These are phyloP conservation scores for Taphrina populina DNA, from an alignment of 1,139 yeast species.

Conservation along the genomic window DNA sequence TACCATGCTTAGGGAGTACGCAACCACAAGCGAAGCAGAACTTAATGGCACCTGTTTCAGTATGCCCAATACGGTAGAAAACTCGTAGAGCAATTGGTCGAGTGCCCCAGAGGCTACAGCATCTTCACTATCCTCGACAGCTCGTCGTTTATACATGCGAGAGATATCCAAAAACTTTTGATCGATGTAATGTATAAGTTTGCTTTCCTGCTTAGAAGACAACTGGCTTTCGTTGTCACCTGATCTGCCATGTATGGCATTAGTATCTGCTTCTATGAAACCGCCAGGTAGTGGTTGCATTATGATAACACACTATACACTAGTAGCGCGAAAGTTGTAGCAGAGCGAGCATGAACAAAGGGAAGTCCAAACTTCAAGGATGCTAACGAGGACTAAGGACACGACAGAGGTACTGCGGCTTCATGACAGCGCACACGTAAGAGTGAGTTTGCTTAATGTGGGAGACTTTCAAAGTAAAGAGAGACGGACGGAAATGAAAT, in stretches of 20 bases:
- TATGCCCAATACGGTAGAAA: constrained; percentile 53
- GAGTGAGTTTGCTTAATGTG: too few species aligned
- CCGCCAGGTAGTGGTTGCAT: constrained; percentile 1
- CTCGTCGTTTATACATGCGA: constrained; percentile 61
- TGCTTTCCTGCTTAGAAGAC: constrained; percentile 56
- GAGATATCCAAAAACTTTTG: constrained; percentile 58
- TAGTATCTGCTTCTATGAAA: constrained; percentile 1
- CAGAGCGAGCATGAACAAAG: too few species aligned
- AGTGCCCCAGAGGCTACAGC: constrained; percentile 42
- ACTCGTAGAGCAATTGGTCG: constrained; percentile 50
- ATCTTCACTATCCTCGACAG: constrained; percentile 42
- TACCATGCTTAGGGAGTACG: constrained; percentile 38
- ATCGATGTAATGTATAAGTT: constrained; percentile 62
- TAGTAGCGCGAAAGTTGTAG: too few species aligned
- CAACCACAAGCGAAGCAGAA: constrained; percentile 36
- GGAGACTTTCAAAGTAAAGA: too few species aligned
- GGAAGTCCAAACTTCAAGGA: too few species aligned
- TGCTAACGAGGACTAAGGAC: too few species aligned
- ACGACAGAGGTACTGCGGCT: too few species aligned
- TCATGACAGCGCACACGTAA: too few species aligned
- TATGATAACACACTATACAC: too few species aligned
- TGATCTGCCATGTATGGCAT: background rate
- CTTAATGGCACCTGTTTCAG: constrained; percentile 25
- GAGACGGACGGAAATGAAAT: too few species aligned
- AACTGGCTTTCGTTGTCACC: background rate